Evolutionary conservation across 2,329 filamentous ascomycete genomes (phyloP), one percentile per base, ranked within the genome.

Genomic region (Clarireedia paspali): DNA sequence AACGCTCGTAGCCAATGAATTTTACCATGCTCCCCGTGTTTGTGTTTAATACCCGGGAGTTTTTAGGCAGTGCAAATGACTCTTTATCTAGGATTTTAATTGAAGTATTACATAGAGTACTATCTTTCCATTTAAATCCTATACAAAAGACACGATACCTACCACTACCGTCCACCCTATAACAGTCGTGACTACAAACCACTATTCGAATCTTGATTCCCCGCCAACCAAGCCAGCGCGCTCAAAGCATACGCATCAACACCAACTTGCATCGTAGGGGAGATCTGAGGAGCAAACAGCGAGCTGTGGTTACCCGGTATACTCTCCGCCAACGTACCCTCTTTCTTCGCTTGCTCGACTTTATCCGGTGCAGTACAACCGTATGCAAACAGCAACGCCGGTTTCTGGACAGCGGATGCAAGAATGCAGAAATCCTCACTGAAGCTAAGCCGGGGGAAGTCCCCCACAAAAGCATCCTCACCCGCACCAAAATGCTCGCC

Each of bases 251-350:
- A 68, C 1, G 76, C 77, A 67, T 80, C 75, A 2, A 75, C 69
- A 0, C 76, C 81, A 12, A 70, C 69, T 59, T 60, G 73, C 71
- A 85, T 66, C 0, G 81, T 84, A 9, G 81, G 80, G 64, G 79
- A 74, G n/a, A 85, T 73, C 0, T 73, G 75, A 5, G 81, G 82
- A 17, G 77, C 77, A 68, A 84, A 85, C 47, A 74, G 71, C 0
- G 79, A 73, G 55, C 74, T 78, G 63, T 85, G 82, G 59, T 84
- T 85, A 0, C 75, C 75, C 10, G 82, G 76, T 6, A 84, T 72
- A 24, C 56, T 53, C 50, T 79, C 75, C 49, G 74, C 66, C 47
- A 72, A 61, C 36, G 62, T 72, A 0, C 75, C 76, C 46, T 75
- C 73, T 54, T 66, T 70, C 64, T 75, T 71, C 10, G 71, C 72